Evolutionary conservation across 164 flowering plant species (phyloP).

Genomic region (Protea cynaroides): DNA sequence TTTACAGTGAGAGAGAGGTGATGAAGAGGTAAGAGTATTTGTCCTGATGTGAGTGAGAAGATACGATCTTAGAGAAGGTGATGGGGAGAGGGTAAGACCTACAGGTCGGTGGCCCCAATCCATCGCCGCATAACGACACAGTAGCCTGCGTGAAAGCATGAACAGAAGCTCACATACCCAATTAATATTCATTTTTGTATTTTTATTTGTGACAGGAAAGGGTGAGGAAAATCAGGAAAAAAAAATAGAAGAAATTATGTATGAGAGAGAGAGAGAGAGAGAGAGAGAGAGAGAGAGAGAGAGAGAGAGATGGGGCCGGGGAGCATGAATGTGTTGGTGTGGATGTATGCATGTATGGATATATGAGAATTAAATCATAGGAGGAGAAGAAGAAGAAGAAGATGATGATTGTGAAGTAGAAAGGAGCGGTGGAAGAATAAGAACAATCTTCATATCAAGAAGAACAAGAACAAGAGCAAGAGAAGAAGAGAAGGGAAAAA

Average conservation of each 20-base stretch:
- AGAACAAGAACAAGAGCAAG: conserved; percentile 9
- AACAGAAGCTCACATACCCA: conserved; percentile 14
- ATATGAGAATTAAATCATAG: conserved; percentile 20
- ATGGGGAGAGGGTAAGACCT: conserved; percentile 24
- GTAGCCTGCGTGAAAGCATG: conserved; percentile 25
- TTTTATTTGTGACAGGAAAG: conserved; percentile 16
- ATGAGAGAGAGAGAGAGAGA: conserved; percentile 9
- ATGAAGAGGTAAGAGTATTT: not conserved
- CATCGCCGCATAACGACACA: conserved; percentile 23
- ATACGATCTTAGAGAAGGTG: conserved; percentile 17
- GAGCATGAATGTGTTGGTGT: conserved; percentile 11
- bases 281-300: conserved; percentile 7
- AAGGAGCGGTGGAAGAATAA: no score
- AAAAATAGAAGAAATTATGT: not conserved
- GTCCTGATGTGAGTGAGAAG: conserved; percentile 14
- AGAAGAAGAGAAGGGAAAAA: conserved; percentile 7
- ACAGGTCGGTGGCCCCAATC: conserved; percentile 37
- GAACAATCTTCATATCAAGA: conserved; percentile 10
- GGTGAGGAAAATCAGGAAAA: conserved; percentile 16
- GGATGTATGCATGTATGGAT: conserved; percentile 14
- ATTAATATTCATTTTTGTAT: conserved; percentile 13
- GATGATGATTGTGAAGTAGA: not conserved
- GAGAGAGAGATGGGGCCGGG: conserved; percentile 12
- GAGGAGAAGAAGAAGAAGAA: conserved; percentile 4
- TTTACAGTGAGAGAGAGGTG: not conserved